Evolutionary conservation across 2,329 filamentous ascomycete species (phyloP), one percentile per base, ranked within the genome.

Genomic region (Fusarium domesticum): DNA sequence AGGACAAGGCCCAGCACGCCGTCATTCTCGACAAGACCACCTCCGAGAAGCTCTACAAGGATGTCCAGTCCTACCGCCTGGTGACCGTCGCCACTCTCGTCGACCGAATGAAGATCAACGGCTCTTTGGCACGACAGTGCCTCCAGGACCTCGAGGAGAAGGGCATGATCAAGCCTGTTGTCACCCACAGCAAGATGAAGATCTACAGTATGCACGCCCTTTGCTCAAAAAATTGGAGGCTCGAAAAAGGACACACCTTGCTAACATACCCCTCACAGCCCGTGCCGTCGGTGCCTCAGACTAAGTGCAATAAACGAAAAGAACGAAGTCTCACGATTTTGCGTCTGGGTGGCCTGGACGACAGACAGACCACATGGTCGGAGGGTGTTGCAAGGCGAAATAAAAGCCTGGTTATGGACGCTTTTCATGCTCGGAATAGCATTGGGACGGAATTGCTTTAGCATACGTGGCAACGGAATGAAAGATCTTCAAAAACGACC

Each of bases 1-100:
- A 98, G 93, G 93, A 98, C 85, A 98, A 98, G 91, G 92, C 93
- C 77, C 87, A 97, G 76, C 93, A 98, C 84, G 89, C 88, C 75
- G 93, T 98, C 76, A 82, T 97, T 71, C 89, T 98, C 78, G 93
- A 98, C 83, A 98, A 98, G 85, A 71, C 80, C 77, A 96, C 87
- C 70, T 87, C 87, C 63, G 93, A 98, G 78, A 96, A 95, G 83
- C 90, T 98, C 75, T 87, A 96, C 83, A 98, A 98, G 83, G 93
- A 98, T 84, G 95, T 98, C 67, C 93, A 97, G 78, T 96, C 93
- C 59, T 98, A 97, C 87, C 90, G 93, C 71, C 90, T 98, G 74
- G 90, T 98, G 78, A 97, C 93, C 71, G 87, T 97, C 68, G 91
- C 93, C 68, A 92, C 89, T 66, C 90, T 98, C 69, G 93, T 98